Evolutionary conservation across 2,329 filamentous ascomycete species (phyloP), one percentile per base, ranked within the genome.

Genomic region (Nemania abortiva): DNA sequence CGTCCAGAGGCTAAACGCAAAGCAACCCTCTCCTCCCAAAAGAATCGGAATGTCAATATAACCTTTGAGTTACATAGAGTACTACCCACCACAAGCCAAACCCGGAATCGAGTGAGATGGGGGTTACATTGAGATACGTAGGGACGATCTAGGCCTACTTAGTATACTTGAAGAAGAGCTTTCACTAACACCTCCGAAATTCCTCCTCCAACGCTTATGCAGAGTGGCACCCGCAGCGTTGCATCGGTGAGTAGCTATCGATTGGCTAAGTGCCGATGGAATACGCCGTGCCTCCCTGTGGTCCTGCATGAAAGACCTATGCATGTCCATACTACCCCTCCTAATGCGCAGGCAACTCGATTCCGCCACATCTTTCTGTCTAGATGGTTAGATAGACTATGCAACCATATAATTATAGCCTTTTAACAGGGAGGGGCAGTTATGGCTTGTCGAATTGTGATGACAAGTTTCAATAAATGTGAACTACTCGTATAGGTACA

Each of bases 291-390:
- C 45, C 24, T 27, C 7, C 31, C 5, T 54, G 3, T 13, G 24
- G n/a, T 55, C 29, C 53, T n/a, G 27, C 31, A 55, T 37, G 53
- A 20, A 10, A 9, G 50, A 22, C 50, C 50, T n/a, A n/a, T 53
- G 50, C 50, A 53, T 53, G 50, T 31, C 10, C 20, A 18, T 20
- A 4, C 24, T 29, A 27, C 24, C 50, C 24, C 50, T 53, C 50
- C 45, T 11, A 22, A 10, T 49, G 6, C 45, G 20, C 24, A 31
- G 50, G 50, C 13, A 53, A 31, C 24, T 31, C 50, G 13, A 18
- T 29, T 53, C 11, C 4, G 24, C 2, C 50, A 29, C 15, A 53
- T 53, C 13, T n/a, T 7, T 20, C 11, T 13, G 11, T 15, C 29
- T 4, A 31, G 24, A 18, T 24, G 22, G 11, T 20, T 2, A 31